Evolutionary conservation across 2,329 filamentous ascomycete species (phyloP).

Genomic region (Davidsoniella virescens): DNA sequence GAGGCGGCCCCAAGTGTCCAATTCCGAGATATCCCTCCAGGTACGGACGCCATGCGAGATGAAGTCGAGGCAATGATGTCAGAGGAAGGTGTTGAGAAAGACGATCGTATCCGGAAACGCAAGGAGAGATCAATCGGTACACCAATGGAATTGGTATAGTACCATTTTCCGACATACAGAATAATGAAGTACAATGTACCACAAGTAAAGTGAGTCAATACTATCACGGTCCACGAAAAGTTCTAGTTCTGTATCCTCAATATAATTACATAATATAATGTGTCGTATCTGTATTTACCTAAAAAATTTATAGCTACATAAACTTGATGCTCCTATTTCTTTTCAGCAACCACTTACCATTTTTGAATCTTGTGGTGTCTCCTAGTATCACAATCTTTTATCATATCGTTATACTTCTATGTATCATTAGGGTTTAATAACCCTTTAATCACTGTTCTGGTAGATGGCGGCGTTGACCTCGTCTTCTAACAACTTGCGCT

Average conservation of each 20-base stretch:
- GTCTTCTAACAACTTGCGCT: conserved; percentile 17
- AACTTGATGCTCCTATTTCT: not conserved
- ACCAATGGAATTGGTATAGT: conserved; percentile 32
- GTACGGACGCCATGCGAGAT: conserved; percentile 50
- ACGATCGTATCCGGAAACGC: conserved; percentile 34
- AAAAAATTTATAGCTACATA: not conserved
- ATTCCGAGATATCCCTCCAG: conserved; percentile 63
- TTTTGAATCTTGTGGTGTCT: no score
- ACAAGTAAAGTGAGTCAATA: no score
- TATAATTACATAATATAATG: no score
- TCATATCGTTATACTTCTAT: not conserved
- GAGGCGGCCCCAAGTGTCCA: conserved; percentile 75
- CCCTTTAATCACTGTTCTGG: not conserved
- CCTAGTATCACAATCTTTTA: no score
- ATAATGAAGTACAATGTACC: no score
- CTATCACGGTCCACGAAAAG: no score
- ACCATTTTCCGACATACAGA: no score
- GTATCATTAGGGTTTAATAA: not conserved
- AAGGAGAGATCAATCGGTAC: conserved; percentile 42
- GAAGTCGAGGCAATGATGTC: conserved; percentile 52
- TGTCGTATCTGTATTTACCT: no score
- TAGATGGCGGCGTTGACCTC: conserved; percentile 13
- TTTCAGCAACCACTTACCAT: not conserved
- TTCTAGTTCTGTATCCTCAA: no score
- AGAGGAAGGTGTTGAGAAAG: conserved; percentile 44